A percentile compares a stretch with the other conserved stretches of the same genome.
Evolutionary conservation across 2,329 filamentous ascomycete species (phyloP).

Genomic region (Penicillium oxalicum): DNA sequence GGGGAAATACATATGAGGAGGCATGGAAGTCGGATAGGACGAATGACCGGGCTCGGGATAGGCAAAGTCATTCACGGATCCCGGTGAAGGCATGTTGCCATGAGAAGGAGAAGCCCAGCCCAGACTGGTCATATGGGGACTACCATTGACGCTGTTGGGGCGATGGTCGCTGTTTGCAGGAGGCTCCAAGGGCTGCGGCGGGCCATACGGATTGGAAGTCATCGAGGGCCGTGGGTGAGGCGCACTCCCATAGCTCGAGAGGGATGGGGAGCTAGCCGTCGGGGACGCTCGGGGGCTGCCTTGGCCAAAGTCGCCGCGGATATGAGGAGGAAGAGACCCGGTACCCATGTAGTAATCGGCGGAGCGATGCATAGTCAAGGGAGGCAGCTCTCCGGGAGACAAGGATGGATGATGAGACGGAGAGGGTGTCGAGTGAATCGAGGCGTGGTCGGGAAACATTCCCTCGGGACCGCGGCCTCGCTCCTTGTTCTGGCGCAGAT

Average conservation of each 20-base stretch:
- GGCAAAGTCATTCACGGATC: constrained; percentile 65
- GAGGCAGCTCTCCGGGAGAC: constrained; percentile 72
- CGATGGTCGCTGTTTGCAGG: constrained; percentile 72
- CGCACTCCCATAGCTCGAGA: constrained; percentile 52
- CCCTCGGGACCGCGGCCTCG: constrained; percentile 32
- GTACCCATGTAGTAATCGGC: constrained; percentile 72
- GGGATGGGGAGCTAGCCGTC: constrained; percentile 59
- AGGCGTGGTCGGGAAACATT: constrained; percentile 41
- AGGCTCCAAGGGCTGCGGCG: constrained; percentile 74
- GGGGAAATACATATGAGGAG: constrained; percentile 66
- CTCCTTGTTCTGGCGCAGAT: constrained; percentile 56
- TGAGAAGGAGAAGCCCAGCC: constrained; percentile 85
- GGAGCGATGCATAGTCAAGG: constrained; percentile 63
- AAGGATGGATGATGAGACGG: constrained; percentile 75
- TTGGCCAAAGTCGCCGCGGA: constrained; percentile 68
- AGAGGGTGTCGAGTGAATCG: constrained; percentile 63
- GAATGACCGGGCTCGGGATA: constrained; percentile 68
- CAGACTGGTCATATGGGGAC: constrained; percentile 74
- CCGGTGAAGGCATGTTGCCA: constrained; percentile 64
- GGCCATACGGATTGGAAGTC: constrained; percentile 89
- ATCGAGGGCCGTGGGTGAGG: constrained; percentile 51
- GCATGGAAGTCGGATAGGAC: constrained; percentile 40
- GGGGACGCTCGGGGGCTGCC: constrained; percentile 62
- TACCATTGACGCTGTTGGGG: constrained; percentile 67
- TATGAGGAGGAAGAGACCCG: constrained; percentile 73